Base-by-base conservation (phyloP, 2,329 filamentous ascomycete genomes). In the Fusarium aywerte region DNA sequence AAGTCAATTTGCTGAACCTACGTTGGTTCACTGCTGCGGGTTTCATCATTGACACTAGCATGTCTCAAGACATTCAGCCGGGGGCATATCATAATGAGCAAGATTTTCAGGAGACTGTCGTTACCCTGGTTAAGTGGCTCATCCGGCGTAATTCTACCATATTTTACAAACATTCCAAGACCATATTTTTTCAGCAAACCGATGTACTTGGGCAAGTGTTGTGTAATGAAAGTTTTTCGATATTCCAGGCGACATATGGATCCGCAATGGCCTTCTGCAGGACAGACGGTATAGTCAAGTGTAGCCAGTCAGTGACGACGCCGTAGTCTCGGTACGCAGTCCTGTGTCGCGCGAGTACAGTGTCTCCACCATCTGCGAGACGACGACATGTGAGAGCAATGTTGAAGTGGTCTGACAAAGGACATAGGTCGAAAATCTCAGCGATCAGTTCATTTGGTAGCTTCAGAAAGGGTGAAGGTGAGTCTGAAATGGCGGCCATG, bases 221-320 rank as follows among this genome's bases (percentile, higher is more conserved):
- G 27, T 1, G 16, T 2, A 7, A 47, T 23, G 20, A 18, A 13
- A 9, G 15, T 18, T 6, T 32, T 7, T n/a, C 5, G 15, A 33
- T 47, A 31, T 52, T 40, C 45, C 36, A 56, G n/a, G 35, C 35
- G 12, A 56, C 8, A 12, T 52, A 52, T n/a, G 53, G 53, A 27
- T 56, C 45, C 2, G 2, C 7, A 3, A 40, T 40, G 9, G 21
- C 35, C n/a, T 56, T 56, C 12, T 21, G 11, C 9, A 52, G 15
- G 15, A 23, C n/a, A 6, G 4, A 15, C 1, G 53, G 45, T 5
- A 56, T 35, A 21, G 29, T 18, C 21, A 29, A 9, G 7, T 23
- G 13, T 4, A 40, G 21, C 29, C 48, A 35, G 5, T 56, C 45
- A 4, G 21, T 33, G 8, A 56, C 27, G 3, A 32, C 2, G 4